Evolutionary conservation across 306 rosid genomes (phyloP).

Genomic region (Cicer arietinum): DNA sequence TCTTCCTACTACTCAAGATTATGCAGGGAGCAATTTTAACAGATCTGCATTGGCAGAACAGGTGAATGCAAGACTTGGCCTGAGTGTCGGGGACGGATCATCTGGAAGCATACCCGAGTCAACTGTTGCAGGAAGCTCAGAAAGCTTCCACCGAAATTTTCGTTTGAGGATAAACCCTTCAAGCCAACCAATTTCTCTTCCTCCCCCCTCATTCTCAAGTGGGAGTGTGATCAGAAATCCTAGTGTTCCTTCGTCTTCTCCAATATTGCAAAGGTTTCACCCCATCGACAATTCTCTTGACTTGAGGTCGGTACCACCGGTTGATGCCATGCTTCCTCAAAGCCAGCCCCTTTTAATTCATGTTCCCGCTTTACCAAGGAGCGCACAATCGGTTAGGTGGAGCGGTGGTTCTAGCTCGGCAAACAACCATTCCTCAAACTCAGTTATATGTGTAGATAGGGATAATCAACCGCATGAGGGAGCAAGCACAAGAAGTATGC

Average conservation of each 20-base stretch:
- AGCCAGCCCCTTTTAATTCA: conserved; percentile 61
- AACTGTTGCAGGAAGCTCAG: conserved; percentile 56
- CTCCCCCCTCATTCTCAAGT: conserved; percentile 53
- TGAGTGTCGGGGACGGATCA: conserved; percentile 57
- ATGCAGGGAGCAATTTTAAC: conserved; percentile 50
- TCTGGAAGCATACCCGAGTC: conserved; percentile 59
- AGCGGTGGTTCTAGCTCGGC: conserved; percentile 72
- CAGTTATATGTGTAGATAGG: conserved; percentile 56
- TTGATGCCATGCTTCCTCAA: conserved; percentile 66
- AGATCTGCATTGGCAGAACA: conserved; percentile 61
- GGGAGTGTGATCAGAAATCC: conserved; percentile 69
- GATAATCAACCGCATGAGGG: conserved; percentile 62
- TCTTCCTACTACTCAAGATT: conserved; percentile 62
- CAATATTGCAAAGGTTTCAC: conserved; percentile 56
- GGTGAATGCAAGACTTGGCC: conserved; percentile 60
- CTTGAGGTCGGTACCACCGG: conserved; percentile 61
- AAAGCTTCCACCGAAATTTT: conserved; percentile 69
- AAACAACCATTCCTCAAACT: conserved; percentile 56
- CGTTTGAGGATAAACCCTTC: conserved; percentile 74
- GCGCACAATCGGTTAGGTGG: conserved; percentile 71
- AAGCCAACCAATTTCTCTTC: conserved; percentile 58
- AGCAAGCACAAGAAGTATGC: conserved; percentile 61
- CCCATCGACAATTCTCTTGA: conserved; percentile 64
- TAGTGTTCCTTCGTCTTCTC: conserved; percentile 58
- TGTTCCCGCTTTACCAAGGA: conserved; percentile 72